A percentile compares a stretch with the other conserved stretches of the same genome.
phyloP scores from a whole-genome alignment of 75 land plant species.

The Selaginella moellendorffii region DNA sequence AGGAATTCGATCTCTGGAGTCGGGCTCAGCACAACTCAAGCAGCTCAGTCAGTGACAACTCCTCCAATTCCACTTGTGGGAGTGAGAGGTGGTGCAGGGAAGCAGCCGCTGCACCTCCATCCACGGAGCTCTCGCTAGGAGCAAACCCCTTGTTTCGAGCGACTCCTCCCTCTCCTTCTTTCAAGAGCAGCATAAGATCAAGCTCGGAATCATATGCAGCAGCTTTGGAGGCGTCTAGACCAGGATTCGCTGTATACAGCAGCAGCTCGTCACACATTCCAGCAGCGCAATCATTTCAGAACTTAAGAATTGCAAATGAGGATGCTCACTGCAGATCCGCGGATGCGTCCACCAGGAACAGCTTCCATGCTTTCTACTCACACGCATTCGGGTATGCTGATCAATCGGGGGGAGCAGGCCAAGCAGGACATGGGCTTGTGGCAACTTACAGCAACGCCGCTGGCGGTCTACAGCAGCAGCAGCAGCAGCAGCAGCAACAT shows the following conservation, averaged over 20 bases:
- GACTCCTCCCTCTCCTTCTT: not conserved
- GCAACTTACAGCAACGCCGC: not conserved
- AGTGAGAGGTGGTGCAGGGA: not conserved
- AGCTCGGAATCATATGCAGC: too few relatives aligned
- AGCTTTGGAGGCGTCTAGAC: too few relatives aligned
- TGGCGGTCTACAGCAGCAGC: not conserved
- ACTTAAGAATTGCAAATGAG: slow-evolving; percentile 1
- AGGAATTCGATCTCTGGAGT: not conserved
- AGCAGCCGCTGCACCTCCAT: not conserved
- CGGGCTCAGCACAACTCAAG: not conserved
- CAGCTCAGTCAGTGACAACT: not conserved
- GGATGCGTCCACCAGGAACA: not conserved
- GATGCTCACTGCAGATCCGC: not conserved
- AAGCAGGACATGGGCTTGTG: not conserved
- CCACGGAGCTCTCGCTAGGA: not conserved
- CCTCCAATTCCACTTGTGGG: not conserved
- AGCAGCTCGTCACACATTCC: not conserved
- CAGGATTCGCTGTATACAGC: too few relatives aligned
- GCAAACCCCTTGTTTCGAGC: not conserved
- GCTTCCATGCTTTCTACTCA: not conserved
- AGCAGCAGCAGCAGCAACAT: not conserved
- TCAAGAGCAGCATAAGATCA: not conserved
- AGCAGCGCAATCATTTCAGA: slow-evolving; percentile 3
- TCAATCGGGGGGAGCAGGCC: slow-evolving; percentile 5
- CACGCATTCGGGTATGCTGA: not conserved